These are phyloP conservation scores for Phytophthora pini DNA, from an alignment of 352 stramenopile genomes.

Conservation along the genomic window DNA sequence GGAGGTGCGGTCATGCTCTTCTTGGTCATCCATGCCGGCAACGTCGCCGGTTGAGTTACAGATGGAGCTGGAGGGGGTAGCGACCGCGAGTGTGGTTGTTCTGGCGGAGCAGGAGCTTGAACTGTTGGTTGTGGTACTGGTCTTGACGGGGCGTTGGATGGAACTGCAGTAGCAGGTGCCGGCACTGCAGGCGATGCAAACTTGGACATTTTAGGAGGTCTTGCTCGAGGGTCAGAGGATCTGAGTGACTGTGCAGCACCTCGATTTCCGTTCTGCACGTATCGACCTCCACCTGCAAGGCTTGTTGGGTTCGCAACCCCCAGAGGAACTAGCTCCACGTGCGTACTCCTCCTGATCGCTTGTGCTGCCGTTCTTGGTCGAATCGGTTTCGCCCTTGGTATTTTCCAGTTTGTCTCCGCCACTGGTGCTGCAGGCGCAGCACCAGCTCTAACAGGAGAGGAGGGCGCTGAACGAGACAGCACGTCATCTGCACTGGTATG, in stretches of 20 bases:
- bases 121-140: conserved; percentile 2
- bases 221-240: conserved; percentile 15
- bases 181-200: conserved; percentile 4
- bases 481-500: conserved; percentile 26
- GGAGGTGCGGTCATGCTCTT: too few species aligned
- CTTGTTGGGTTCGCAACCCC: conserved; percentile 39
- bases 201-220: conserved; percentile 27
- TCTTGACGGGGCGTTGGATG: conserved; percentile 9
- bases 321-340: conserved; percentile 60
- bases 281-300: conserved; percentile 57
- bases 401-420: conserved; percentile 18
- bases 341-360: conserved; percentile 43
- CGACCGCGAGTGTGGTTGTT: conserved; percentile 14
- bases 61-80: conserved; percentile 5
- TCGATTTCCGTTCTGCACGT: conserved; percentile 76
- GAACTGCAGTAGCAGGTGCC: neutral
- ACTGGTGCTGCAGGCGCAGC: neutral
- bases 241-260: conserved; percentile 25
- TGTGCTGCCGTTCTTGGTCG: conserved; percentile 36
- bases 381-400: conserved; percentile 18
- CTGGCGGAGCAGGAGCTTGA: conserved; percentile 1
- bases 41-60: neutral
- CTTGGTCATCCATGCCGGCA: too few species aligned
- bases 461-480: conserved; percentile 19
- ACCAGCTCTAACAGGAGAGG: conserved; percentile 16